Evolutionary conservation across 2,329 filamentous ascomycete genomes (phyloP), one percentile per base, ranked within the genome.

Genomic region (Tothia fuscella): DNA sequence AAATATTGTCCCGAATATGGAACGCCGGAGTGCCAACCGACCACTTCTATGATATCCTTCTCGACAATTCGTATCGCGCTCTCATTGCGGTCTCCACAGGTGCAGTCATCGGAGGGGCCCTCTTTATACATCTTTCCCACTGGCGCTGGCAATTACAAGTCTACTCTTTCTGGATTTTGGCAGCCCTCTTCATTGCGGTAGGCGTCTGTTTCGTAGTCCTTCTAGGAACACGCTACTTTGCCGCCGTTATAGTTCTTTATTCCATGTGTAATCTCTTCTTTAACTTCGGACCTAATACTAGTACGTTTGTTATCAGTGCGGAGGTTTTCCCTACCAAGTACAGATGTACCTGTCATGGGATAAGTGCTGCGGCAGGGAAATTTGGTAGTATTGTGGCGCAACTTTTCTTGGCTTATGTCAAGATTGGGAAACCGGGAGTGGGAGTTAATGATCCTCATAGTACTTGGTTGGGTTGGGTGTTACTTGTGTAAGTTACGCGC

Each of bases 301-400:
- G 17, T 4, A 25, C 39, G 4, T 35, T 42, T 28, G 29, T 42
- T 20, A 21, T 25, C 25, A 36, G 28, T n/a, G 36, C 35, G 10
- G 71, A 74, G 47, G 62, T 72, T 39, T 75, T 74, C 47, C 71
- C 71, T 3, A 74, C 71, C 0, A 60, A 66, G 14, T 74, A 73
- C 49, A 64, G 71, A 14, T 70, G 63, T 40, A 69, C 67, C 1
- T 70, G 65, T 45, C 68, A 74, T 50, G 71, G 71, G 16, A 64
- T 74, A 45, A 63, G 65, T 21, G 71, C 71, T n/a, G 71, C 62
- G 1, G 52, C 61, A 1, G 71, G 71, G 3, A 74, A 74, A 50
- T 53, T 74, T 1, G 71, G 71, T 5, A 22, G 16, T 20, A 34
- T 44, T 13, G 26, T 44, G 17, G 42, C 42, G 13, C 42, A 44